Conservation (phyloP, 2,329 filamentous ascomycete species). For the Aspergillus niger region DNA sequence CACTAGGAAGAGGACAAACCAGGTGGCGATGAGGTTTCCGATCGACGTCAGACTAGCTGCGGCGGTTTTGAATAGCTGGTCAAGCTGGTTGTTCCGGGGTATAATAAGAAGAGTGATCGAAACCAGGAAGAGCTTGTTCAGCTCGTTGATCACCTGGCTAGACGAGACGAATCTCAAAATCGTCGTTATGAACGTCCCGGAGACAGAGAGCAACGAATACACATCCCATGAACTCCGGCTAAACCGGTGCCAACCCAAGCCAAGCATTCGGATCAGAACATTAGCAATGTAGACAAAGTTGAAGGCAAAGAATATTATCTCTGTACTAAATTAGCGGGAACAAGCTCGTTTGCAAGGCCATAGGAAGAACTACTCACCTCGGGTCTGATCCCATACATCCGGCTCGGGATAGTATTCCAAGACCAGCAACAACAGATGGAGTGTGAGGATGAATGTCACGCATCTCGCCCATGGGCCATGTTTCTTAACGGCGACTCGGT, state of each 20-base stretch:
- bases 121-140: slow-evolving; percentile 94
- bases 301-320: slow-evolving; percentile 76
- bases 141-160: slow-evolving; percentile 66
- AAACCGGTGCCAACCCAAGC: slow-evolving; percentile 89
- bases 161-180: slow-evolving; percentile 67
- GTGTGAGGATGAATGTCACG: slow-evolving; percentile 75
- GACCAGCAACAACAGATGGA: slow-evolving; percentile 81
- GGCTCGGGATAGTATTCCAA: slow-evolving; percentile 82
- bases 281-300: slow-evolving; percentile 82
- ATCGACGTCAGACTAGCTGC: slow-evolving; percentile 91
- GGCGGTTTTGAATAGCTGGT: slow-evolving; percentile 98
- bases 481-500: slow-evolving; percentile 90
- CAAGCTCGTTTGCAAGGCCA: not conserved
- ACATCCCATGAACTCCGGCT: slow-evolving; percentile 93
- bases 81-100: slow-evolving; percentile 91
- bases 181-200: slow-evolving; percentile 79
- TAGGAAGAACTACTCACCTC: slow-evolving; percentile 49
- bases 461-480: slow-evolving; percentile 86
- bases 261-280: slow-evolving; percentile 78
- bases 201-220: slow-evolving; percentile 78
- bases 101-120: slow-evolving; percentile 87
- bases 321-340: slow-evolving; percentile 42
- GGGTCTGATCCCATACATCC: slow-evolving; percentile 66
- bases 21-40: slow-evolving; percentile 88
- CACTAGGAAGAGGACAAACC: slow-evolving; percentile 94